Evolutionary conservation across 805 yeast species (phyloP).

Genomic region (Lipomyces kockii): DNA sequence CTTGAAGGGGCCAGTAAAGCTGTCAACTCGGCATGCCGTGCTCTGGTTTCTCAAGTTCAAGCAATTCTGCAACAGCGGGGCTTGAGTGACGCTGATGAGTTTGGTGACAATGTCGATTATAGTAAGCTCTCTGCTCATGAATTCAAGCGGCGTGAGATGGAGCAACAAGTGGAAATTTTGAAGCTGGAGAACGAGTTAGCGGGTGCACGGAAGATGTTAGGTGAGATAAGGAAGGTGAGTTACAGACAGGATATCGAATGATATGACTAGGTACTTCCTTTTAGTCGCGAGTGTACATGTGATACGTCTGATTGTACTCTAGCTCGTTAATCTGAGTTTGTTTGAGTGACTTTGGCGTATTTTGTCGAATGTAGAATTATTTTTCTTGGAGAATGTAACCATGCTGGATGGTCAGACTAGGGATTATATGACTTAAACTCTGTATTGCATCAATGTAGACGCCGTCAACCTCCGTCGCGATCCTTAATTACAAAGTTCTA

Average conservation of each 20-base stretch:
- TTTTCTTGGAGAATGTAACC: too few relatives aligned
- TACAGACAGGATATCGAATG: slow-evolving; percentile 60
- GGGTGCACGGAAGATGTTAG: slow-evolving; percentile 76
- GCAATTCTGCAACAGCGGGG: slow-evolving; percentile 52
- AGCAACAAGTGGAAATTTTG: slow-evolving; percentile 87
- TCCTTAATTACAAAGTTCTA: not conserved
- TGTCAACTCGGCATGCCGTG: slow-evolving; percentile 77
- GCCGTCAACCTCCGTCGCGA: not conserved
- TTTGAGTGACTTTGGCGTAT: not conserved
- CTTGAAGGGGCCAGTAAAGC: slow-evolving; percentile 70
- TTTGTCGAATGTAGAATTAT: not conserved
- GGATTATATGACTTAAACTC: too few relatives aligned
- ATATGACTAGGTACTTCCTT: not conserved
- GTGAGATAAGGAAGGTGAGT: slow-evolving; percentile 80
- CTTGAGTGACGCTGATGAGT: slow-evolving; percentile 46
- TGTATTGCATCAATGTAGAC: not conserved
- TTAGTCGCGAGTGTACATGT: not conserved
- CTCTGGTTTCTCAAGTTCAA: slow-evolving; percentile 73
- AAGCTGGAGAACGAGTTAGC: slow-evolving; percentile 75
- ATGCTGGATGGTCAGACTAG: too few relatives aligned
- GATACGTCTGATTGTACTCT: not conserved
- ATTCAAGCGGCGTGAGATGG: slow-evolving; percentile 86
- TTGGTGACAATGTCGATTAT: slow-evolving; percentile 58
- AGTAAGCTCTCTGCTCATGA: slow-evolving; percentile 73
- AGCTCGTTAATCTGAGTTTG: not conserved